Evolutionary conservation across 1,139 yeast species (phyloP).

Genomic region (Suhomyces panamericanus): DNA sequence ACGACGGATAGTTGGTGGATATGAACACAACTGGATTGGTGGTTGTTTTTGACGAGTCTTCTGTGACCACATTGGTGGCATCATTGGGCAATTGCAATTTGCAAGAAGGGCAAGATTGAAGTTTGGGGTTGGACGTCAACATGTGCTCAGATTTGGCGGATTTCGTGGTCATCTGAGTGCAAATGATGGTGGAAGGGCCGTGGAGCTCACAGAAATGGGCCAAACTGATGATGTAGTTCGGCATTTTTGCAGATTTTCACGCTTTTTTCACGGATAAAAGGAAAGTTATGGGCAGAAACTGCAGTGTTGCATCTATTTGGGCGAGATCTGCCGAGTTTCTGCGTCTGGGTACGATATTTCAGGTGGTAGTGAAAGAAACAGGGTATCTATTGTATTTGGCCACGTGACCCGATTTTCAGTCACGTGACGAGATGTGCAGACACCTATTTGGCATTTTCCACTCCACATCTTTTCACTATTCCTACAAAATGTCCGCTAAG

Average conservation of each 20-base stretch:
- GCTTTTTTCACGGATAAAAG: neutral
- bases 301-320: neutral
- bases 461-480: neutral
- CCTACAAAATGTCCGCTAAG: slow-evolving; percentile 7
- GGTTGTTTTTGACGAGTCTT: neutral
- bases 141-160: slow-evolving; percentile 27
- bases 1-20: slow-evolving; percentile 67
- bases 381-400: no score
- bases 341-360: no score
- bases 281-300: no score
- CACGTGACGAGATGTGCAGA: neutral
- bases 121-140: slow-evolving; percentile 29
- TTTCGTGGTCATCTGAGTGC: slow-evolving; percentile 55
- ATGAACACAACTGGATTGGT: slow-evolving; percentile 17
- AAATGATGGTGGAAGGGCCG: slow-evolving; percentile 76
- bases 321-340: neutral
- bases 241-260: slow-evolving; percentile 10
- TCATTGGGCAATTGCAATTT: slow-evolving; percentile 49
- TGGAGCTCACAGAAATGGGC: slow-evolving; percentile 87
- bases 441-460: neutral
- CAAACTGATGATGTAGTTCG: slow-evolving; percentile 48
- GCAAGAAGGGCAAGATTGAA: slow-evolving; percentile 62
- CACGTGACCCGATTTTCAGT: neutral
- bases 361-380: no score
- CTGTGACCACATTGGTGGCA: slow-evolving; percentile 24